Conservation (phyloP, 495 filamentous ascomycete genomes). For the Xylaria castorea region DNA sequence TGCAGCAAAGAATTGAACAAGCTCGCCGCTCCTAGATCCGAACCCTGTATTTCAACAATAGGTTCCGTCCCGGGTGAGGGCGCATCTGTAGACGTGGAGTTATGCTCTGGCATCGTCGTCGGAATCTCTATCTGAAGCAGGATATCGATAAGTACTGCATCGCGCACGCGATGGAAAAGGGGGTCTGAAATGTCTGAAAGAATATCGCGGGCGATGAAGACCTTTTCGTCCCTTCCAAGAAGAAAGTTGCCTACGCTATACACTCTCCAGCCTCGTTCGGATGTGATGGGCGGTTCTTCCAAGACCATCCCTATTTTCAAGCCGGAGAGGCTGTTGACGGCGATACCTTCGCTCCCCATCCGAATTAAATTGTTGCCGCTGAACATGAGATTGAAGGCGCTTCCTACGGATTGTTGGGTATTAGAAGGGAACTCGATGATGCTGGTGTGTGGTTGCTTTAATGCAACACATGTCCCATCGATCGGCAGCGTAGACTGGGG, state of each 20-base stretch:
- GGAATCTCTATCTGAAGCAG: slow-evolving; percentile 42
- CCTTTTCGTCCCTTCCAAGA: slow-evolving; percentile 87
- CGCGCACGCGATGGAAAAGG: slow-evolving; percentile 79
- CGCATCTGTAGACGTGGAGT: slow-evolving; percentile 34
- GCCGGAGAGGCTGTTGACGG: slow-evolving; percentile 79
- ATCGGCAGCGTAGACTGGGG: slow-evolving; percentile 74
- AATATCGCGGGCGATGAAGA: slow-evolving; percentile 79
- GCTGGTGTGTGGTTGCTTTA: slow-evolving; percentile 61
- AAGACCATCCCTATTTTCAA: slow-evolving; percentile 81
- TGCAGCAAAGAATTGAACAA: slow-evolving; percentile 65
- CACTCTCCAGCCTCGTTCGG: slow-evolving; percentile 64
- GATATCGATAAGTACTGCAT: slow-evolving; percentile 74
- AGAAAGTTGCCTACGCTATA: slow-evolving; percentile 80
- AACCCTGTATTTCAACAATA: slow-evolving; percentile 50
- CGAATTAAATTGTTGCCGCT: slow-evolving; percentile 55
- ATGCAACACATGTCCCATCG: slow-evolving; percentile 71
- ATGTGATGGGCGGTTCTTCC: slow-evolving; percentile 56
- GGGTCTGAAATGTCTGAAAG: slow-evolving; percentile 80
- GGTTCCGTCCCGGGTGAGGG: slow-evolving; percentile 23
- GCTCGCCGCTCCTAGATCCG: slow-evolving; percentile 37
- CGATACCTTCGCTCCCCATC: slow-evolving; percentile 69
- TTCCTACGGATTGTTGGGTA: slow-evolving; percentile 61
- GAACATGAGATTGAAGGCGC: slow-evolving; percentile 62
- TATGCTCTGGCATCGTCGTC: slow-evolving; percentile 26
- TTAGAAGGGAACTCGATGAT: slow-evolving; percentile 82